A percentile compares a stretch with the other conserved stretches of the same genome.
Evolutionary conservation across 2,329 filamentous ascomycete species (phyloP).

Genomic region (Claviceps sorghi): DNA sequence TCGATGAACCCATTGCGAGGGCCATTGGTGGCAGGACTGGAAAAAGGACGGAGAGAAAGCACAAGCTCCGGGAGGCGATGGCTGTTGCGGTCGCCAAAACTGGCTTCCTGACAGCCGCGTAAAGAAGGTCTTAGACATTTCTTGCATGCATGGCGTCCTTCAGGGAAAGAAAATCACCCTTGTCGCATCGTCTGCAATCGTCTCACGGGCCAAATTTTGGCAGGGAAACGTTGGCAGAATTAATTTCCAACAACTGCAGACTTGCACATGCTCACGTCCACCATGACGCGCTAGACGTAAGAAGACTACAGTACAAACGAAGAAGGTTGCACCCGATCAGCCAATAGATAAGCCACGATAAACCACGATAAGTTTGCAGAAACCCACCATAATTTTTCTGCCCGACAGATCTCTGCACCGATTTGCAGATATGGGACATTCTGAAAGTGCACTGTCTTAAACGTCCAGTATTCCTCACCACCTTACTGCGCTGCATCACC

Average conservation of each 20-base stretch:
- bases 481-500: neutral
- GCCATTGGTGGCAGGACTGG: conserved; percentile 2
- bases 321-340: neutral
- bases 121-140: conserved; percentile 26
- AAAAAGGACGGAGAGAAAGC: neutral
- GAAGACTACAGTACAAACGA: conserved; percentile 2
- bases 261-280: conserved; percentile 9
- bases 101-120: conserved; percentile 22
- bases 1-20: neutral
- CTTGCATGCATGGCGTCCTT: conserved; percentile 23
- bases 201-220: neutral
- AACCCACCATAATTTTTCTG: conserved; percentile 24
- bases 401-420: conserved; percentile 1
- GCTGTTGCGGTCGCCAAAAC: conserved; percentile 16
- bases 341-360: conserved; percentile 29
- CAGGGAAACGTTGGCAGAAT: neutral
- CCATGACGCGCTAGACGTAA: conserved; percentile 23
- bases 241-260: neutral
- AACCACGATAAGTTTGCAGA: conserved; percentile 20
- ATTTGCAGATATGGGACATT: neutral
- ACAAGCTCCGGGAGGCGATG: conserved; percentile 6
- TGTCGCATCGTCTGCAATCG: neutral
- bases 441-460: neutral
- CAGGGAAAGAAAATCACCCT: neutral
- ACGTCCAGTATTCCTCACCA: neutral